Conservation (phyloP, 2,329 filamentous ascomycete species). For the Alternaria viburni region DNA sequence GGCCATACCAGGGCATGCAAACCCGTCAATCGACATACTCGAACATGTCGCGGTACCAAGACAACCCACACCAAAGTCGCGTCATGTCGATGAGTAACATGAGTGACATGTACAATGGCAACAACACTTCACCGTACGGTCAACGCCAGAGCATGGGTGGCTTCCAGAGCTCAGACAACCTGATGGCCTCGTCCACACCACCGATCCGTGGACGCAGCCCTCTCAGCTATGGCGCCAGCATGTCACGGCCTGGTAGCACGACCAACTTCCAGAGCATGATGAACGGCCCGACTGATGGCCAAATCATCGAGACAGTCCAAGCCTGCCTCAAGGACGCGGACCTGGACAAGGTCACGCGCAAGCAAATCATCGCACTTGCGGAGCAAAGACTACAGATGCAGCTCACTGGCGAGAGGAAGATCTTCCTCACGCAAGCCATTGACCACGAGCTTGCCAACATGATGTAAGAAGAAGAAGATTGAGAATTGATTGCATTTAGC, state of each 20-base stretch:
- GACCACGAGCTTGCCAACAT: constrained; percentile 93
- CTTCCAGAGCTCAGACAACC: constrained; percentile 50
- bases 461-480: constrained; percentile 57
- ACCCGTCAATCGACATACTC: constrained; percentile 78
- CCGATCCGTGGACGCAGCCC: constrained; percentile 56
- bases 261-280: constrained; percentile 64
- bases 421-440: constrained; percentile 91
- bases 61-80: constrained; percentile 63
- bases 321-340: constrained; percentile 85
- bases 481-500: constrained; percentile 25
- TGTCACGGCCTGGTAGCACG: constrained; percentile 60
- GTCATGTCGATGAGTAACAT: constrained; percentile 67
- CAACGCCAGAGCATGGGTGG: constrained; percentile 51
- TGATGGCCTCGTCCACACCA: constrained; percentile 46
- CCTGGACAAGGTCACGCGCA: constrained; percentile 97
- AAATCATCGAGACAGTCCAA: constrained; percentile 85
- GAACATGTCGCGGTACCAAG: constrained; percentile 66
- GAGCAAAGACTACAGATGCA: constrained; percentile 94
- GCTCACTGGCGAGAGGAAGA: constrained; percentile 80
- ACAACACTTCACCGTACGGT: constrained; percentile 46
- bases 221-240: constrained; percentile 53
- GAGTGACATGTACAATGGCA: constrained; percentile 47
- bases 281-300: constrained; percentile 75
- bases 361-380: constrained; percentile 83
- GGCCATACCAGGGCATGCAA: constrained; percentile 69